A percentile compares a stretch with the other conserved stretches of the same genome.
phyloP scores from a whole-genome alignment of 164 flowering plant species.

The Echeveria elegans region DNA sequence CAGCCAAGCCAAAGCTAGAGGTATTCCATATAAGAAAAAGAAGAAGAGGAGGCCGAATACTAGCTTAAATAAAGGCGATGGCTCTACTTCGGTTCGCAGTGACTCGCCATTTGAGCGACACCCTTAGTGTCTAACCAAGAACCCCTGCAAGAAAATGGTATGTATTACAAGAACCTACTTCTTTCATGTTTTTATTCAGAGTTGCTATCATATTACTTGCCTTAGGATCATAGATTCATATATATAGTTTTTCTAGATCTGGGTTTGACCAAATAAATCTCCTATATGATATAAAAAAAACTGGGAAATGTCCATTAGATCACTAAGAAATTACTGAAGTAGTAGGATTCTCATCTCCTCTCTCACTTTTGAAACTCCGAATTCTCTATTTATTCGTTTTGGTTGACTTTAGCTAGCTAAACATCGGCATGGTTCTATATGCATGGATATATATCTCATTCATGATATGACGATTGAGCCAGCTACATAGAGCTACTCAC shows the following conservation, averaged over 20 bases:
- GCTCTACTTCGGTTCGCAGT: background rate
- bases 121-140: background rate
- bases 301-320: background rate
- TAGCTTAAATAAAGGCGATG: background rate
- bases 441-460: background rate
- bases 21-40: slow-evolving; percentile 53
- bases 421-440: background rate
- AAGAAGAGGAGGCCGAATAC: slow-evolving; percentile 33
- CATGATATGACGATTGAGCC: too few species aligned
- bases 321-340: background rate
- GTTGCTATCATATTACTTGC: too few species aligned
- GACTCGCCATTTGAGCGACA: background rate
- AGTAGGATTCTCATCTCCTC: background rate
- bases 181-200: background rate
- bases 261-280: background rate
- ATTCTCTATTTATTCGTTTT: too few species aligned
- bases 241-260: too few species aligned
- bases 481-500: background rate
- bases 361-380: too few species aligned
- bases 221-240: too few species aligned
- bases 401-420: background rate
- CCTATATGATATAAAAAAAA: background rate
- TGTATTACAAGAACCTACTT: background rate
- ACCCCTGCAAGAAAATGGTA: background rate
- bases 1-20: slow-evolving; percentile 47